Evolutionary conservation across 495 filamentous ascomycete species (phyloP), one percentile per base, ranked within the genome.

Genomic region (Lepidopterella palustris): DNA sequence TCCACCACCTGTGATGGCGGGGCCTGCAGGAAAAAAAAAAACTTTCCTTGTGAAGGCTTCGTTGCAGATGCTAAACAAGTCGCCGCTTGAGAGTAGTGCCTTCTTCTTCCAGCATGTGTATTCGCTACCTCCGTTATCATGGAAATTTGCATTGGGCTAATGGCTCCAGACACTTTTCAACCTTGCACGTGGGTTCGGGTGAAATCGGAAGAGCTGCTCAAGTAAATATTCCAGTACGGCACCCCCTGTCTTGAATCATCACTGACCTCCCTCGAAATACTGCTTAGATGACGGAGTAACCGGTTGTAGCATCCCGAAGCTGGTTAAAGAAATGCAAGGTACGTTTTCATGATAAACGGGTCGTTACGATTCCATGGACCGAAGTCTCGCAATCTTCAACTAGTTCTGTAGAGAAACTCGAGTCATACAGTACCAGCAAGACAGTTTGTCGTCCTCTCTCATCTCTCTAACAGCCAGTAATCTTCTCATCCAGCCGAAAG

Each of bases 341-440:
- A 50, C 47, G 47, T 13, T 24, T 8, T 50, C n/a, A n/a, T n/a
- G 47, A 50, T 50, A 50, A 50, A 50, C 47, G 11, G 26, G 20
- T 50, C 47, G 47, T 27, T 1, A 20, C 47, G 21, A 49, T 49
- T 35, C n/a, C n/a, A n/a, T 35, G 31, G 6, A 35, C 35, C 18
- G 13, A 18, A 42, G 13, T 42, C 35, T 42, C 9, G 15, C 35
- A n/a, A n/a, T n/a, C n/a, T n/a, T n/a, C n/a, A n/a, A n/a, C n/a
- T n/a, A n/a, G 35, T 42, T 13, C 13, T 13, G 13, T 35, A 15
- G 31, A 35, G 31, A 15, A 35, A 35, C 6, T 35, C 31, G 15
- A 35, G 15, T 6, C 15, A 15, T 6, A 6, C 35, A 18, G 18
- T 11, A 15, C 35, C 13, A 15, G 13, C 10, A 11, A 42, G 18